phyloP scores from a whole-genome alignment of 805 yeast genomes.

The Saccharomyces cerevisiae region DNA sequence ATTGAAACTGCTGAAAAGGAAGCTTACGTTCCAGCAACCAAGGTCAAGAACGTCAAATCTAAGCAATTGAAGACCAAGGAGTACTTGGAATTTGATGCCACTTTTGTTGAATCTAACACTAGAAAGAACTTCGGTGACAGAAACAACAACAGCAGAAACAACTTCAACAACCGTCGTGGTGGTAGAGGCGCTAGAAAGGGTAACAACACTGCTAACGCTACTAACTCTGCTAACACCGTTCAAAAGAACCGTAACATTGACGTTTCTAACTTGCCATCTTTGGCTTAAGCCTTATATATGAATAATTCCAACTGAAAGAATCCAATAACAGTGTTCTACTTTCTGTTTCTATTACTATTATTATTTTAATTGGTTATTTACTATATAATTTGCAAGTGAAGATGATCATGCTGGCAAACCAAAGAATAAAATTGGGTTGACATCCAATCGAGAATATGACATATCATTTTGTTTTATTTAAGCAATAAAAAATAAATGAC shows the following conservation, averaged over 20 bases:
- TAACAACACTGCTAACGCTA: slow-evolving; percentile 21
- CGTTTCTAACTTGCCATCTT: slow-evolving; percentile 70
- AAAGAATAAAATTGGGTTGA: not conserved
- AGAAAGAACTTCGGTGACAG: slow-evolving; percentile 32
- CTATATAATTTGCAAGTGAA: not conserved
- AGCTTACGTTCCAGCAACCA: slow-evolving; percentile 50
- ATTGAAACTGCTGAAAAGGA: slow-evolving; percentile 54
- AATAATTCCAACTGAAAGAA: not conserved
- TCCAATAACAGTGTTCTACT: not conserved
- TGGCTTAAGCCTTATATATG: slow-evolving; percentile 32
- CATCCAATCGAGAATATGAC: not conserved
- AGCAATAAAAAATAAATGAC: not conserved
- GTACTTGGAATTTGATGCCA: slow-evolving; percentile 64
- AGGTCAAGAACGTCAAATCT: slow-evolving; percentile 56
- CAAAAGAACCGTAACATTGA: slow-evolving; percentile 35
- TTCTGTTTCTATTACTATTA: not conserved
- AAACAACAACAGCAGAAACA: slow-evolving; percentile 1
- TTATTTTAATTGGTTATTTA: not conserved
- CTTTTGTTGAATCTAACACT: slow-evolving; percentile 49
- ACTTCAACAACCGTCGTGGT: slow-evolving; percentile 13
- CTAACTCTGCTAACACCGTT: slow-evolving; percentile 28
- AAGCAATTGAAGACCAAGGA: slow-evolving; percentile 80
- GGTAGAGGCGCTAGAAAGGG: slow-evolving; percentile 31
- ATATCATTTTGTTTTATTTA: not conserved
- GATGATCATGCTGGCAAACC: not conserved